Evolutionary conservation across 2,329 filamentous ascomycete genomes (phyloP).

Genomic region (Salinomyces thailandicus): DNA sequence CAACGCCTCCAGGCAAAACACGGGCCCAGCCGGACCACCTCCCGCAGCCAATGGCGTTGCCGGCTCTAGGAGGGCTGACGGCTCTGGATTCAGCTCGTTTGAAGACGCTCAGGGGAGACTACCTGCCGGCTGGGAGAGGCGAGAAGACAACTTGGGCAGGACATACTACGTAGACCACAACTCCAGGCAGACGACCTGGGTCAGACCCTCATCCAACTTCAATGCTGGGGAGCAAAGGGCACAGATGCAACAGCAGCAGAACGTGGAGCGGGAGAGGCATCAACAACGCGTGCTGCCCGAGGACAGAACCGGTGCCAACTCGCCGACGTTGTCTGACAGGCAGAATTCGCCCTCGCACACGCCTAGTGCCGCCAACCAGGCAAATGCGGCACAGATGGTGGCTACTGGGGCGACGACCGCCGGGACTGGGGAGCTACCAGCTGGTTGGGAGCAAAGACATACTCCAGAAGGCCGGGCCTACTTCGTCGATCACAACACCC

Average conservation of each 20-base stretch:
- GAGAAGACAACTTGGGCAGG: constrained; percentile 86
- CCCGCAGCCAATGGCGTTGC: constrained; percentile 20
- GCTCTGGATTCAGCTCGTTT: constrained; percentile 68
- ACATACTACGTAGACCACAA: constrained; percentile 99
- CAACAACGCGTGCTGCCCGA: constrained; percentile 93
- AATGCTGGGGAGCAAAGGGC: constrained; percentile 66
- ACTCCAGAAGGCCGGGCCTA: constrained; percentile 92
- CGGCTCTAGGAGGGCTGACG: constrained; percentile 32
- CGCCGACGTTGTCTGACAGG: constrained; percentile 56
- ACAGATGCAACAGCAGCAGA: constrained; percentile 80
- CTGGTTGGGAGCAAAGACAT: constrained; percentile 92
- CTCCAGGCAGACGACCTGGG: constrained; percentile 93
- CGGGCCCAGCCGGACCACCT: constrained; percentile 14
- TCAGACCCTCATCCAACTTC: constrained; percentile 68
- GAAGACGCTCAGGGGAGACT: constrained; percentile 91
- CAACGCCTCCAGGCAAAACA: constrained; percentile 16
- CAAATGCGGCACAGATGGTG: constrained; percentile 70
- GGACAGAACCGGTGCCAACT: constrained; percentile 86
- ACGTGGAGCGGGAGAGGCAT: constrained; percentile 84
- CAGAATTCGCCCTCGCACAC: constrained; percentile 25
- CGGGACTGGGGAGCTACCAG: constrained; percentile 85
- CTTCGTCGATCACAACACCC: constrained; percentile 96
- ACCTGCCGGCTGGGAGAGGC: constrained; percentile 87
- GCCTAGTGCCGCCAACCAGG: constrained; percentile 27
- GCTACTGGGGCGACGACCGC: constrained; percentile 90